Evolutionary conservation across 1,284 basidiomycete genomes (phyloP).

Genomic region (Ganoderma sp.): DNA sequence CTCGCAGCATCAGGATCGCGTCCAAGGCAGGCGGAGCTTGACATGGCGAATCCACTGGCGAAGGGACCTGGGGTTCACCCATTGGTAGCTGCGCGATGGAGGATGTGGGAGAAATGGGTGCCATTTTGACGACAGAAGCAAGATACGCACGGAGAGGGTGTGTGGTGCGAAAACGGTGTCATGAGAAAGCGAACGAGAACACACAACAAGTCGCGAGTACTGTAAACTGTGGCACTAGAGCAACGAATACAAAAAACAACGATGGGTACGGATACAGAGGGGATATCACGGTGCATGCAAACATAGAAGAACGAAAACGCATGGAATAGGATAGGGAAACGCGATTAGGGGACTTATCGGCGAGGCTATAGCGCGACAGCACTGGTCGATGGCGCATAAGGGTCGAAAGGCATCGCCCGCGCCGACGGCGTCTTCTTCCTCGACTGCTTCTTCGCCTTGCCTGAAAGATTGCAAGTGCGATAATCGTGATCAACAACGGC

Average conservation of each 20-base stretch:
- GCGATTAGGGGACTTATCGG: constrained; percentile 3
- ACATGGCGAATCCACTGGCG: too few species aligned
- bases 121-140: neutral
- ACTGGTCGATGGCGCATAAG: constrained; percentile 30
- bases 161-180: too few species aligned
- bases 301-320: neutral
- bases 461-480: constrained; percentile 8
- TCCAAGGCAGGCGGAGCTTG: too few species aligned
- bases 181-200: too few species aligned
- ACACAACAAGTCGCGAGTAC: too few species aligned
- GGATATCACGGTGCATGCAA: neutral
- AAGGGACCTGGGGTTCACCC: too few species aligned
- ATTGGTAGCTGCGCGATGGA: too few species aligned
- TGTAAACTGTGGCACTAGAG: too few species aligned
- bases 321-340: neutral
- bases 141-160: too few species aligned
- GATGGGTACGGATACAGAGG: neutral
- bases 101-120: too few species aligned
- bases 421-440: constrained; percentile 16
- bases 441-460: constrained; percentile 18
- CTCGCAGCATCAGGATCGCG: neutral
- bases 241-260: too few species aligned
- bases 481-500: neutral
- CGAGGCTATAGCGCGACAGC: constrained; percentile 6
- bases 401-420: constrained; percentile 19